Evolutionary conservation across 768 basidiomycete species (phyloP), one percentile per base, ranked within the genome.

Genomic region (Podaxis sp.): DNA sequence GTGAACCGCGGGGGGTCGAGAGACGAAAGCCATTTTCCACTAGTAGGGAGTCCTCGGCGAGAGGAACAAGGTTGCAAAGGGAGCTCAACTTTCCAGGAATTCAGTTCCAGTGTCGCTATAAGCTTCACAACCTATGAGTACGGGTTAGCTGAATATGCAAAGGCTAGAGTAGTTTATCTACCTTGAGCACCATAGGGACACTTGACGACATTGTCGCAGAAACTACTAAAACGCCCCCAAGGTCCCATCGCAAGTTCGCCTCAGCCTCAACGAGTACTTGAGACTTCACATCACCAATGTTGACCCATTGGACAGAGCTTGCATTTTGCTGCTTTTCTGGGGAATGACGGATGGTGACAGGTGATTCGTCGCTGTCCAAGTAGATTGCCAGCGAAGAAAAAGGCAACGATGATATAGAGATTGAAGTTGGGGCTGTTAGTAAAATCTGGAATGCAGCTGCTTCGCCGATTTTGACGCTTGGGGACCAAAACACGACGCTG

Each of bases 371-470:
- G 6, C 68, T 77, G 64, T 83, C 82, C 68, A 95, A 89, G 46
- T 84, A 73, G 5, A 97, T 77, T 1, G 77, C 72, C 12, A 95
- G 69, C 1, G 82, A 80, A 0, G 82, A 71, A 68, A 97, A 85
- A 0, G 89, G 83, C 15, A 96, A 75, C 0, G 77, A 76, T 4
- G 83, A 79, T 19, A 93, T 77, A 0, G 79, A 71, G 12, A 84
- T 76, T 3, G 74, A 68, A 0, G 73, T 68, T 0, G 87, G 85
- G 0, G 89, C 83, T 2, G 78, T 74, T 33, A 97, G 70, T 7
- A 80, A 76, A 7, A 97, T 68, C 72, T 98, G 95, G 74, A 93
- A 97, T 0, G 91, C 84, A 0, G 83, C 84, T 2, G 76, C 71
- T 64, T 87, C 83, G 9, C 80, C 83, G 4, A 95, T 81, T 57